Evolutionary conservation across 768 basidiomycete species (phyloP).

Genomic region (Heimioporus sp.): DNA sequence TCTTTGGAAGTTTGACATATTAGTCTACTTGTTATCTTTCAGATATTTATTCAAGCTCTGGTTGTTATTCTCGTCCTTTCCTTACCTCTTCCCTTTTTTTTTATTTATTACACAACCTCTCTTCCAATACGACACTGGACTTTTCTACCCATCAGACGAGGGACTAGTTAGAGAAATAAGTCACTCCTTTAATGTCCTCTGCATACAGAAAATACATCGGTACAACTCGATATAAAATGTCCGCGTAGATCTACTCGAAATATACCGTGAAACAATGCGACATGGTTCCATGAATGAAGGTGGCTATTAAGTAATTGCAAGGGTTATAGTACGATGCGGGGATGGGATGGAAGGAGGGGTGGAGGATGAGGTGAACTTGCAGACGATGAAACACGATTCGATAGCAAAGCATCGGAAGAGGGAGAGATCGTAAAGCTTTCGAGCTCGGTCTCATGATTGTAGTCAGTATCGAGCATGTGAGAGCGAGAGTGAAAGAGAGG

Average conservation of each 20-base stretch:
- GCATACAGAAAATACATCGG: slow-evolving; percentile 36
- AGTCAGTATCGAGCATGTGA: slow-evolving; percentile 22
- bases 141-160: background rate
- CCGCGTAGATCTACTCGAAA: slow-evolving; percentile 36
- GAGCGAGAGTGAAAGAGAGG: slow-evolving; percentile 9
- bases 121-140: background rate
- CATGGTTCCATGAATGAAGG: slow-evolving; percentile 29
- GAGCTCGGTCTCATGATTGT: slow-evolving; percentile 7
- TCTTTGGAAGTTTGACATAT: slow-evolving; percentile 7
- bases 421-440: slow-evolving; percentile 6
- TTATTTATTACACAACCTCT: slow-evolving; percentile 1
- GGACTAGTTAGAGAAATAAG: slow-evolving; percentile 27
- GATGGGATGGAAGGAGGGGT: slow-evolving; percentile 1
- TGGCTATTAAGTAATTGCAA: slow-evolving; percentile 25
- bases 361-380: slow-evolving; percentile 4
- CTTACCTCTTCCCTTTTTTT: background rate
- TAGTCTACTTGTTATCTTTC: slow-evolving; percentile 9
- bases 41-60: slow-evolving; percentile 1
- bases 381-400: slow-evolving; percentile 11
- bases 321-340: slow-evolving; percentile 26
- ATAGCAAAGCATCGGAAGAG: slow-evolving; percentile 12
- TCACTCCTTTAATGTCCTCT: slow-evolving; percentile 36
- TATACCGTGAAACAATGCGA: slow-evolving; percentile 35
- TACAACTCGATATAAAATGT: slow-evolving; percentile 31
- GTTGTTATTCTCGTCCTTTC: background rate